phyloP scores from a whole-genome alignment of 352 stramenopile species.

The Globisporangium nunn region DNA sequence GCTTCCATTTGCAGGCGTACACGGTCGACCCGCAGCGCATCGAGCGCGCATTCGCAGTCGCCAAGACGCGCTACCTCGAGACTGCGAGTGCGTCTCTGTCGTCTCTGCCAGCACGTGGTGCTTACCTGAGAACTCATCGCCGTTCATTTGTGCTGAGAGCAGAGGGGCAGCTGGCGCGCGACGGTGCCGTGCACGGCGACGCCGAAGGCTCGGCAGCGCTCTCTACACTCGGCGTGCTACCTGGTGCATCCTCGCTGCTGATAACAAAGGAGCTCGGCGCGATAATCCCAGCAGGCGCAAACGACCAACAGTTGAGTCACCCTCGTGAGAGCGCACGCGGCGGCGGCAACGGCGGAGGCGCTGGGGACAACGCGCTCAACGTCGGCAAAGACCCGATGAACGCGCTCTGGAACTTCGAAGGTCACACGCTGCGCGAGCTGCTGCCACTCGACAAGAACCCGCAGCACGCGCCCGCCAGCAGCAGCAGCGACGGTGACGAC shows the following conservation, averaged over 20 bases:
- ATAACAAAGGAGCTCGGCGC: neutral
- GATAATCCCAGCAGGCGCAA: neutral
- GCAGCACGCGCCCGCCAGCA: slow-evolving; percentile 13
- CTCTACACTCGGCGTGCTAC: slow-evolving; percentile 6
- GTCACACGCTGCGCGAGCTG: slow-evolving; percentile 43
- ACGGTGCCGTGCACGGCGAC: neutral
- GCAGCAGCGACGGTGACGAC: slow-evolving; percentile 13
- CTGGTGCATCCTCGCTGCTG: neutral
- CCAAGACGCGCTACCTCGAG: slow-evolving; percentile 34
- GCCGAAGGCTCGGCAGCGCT: slow-evolving; percentile 9
- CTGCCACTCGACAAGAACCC: slow-evolving; percentile 32
- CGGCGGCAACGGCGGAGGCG: neutral
- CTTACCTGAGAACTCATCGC: neutral
- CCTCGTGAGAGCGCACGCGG: neutral
- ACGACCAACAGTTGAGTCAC: neutral
- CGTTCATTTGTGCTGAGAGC: neutral
- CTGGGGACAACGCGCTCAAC: slow-evolving; percentile 9
- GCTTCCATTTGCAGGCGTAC: slow-evolving; percentile 29
- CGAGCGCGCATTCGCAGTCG: slow-evolving; percentile 36
- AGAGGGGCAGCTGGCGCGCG: slow-evolving; percentile 3
- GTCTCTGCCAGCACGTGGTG: neutral
- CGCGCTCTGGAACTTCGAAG: slow-evolving; percentile 59
- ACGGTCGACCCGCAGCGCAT: slow-evolving; percentile 39
- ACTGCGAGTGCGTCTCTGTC: slow-evolving; percentile 11
- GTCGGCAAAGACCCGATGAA: slow-evolving; percentile 43